Percentiles rank a stretch among this genome's conserved stretches.
Conservation (phyloP, 2,329 filamentous ascomycete species). For the Aspergillus aculeatinus region DNA sequence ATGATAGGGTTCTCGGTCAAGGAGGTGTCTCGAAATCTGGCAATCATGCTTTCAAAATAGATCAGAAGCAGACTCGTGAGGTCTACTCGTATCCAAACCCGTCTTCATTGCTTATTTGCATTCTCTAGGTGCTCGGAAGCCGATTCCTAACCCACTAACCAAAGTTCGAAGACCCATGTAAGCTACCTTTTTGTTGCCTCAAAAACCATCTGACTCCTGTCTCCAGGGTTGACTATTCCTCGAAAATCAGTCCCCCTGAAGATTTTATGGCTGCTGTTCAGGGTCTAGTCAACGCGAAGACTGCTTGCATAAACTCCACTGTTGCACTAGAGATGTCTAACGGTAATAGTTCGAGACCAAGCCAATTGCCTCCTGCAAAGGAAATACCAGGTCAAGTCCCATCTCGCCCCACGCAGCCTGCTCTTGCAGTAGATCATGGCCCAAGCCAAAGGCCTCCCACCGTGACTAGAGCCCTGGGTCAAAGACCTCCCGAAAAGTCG, state of each 20-base stretch:
- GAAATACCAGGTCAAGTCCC: not conserved
- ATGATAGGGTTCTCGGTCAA: not conserved
- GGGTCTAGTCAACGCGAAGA: not conserved
- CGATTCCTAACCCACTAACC: not conserved
- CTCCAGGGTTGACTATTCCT: not conserved
- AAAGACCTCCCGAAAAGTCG: not conserved
- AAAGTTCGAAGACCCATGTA: not conserved
- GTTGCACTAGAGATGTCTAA: not conserved
- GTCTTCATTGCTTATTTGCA: not conserved
- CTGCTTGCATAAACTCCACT: not conserved
- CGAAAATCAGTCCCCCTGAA: not conserved
- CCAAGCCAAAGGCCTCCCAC: not conserved
- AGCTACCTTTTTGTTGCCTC: not conserved
- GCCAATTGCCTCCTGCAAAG: not conserved
- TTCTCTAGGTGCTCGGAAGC: not conserved
- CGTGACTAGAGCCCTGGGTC: not conserved
- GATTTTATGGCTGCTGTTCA: not conserved
- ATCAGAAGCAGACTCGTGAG: conserved; percentile 4
- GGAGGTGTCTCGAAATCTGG: conserved; percentile 9
- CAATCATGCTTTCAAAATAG: conserved; percentile 2
- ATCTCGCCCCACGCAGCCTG: not conserved
- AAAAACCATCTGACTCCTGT: not conserved
- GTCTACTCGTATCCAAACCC: too few species aligned
- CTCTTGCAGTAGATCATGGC: not conserved
- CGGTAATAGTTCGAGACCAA: not conserved